These are phyloP conservation scores for Furcasterigmium sp. DNA, from an alignment of 2,329 filamentous ascomycete genomes.

Conservation along the genomic window DNA sequence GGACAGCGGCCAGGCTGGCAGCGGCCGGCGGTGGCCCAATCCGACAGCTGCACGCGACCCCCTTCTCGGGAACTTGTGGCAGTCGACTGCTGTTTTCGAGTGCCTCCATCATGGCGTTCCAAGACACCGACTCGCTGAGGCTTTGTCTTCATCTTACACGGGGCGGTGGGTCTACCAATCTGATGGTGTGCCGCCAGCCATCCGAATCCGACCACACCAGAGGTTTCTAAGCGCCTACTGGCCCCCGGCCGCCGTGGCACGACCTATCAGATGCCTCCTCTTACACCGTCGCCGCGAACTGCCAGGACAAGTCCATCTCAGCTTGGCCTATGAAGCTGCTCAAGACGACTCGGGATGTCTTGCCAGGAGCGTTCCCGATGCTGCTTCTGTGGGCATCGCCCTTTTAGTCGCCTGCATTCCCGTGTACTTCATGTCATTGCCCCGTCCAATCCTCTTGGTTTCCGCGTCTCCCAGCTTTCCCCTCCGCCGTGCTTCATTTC, in stretches of 20 bases:
- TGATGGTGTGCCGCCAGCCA: conserved; percentile 38
- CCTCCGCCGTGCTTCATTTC: conserved; percentile 3
- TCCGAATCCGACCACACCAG: conserved; percentile 33
- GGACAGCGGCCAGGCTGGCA: neutral
- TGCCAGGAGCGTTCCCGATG: neutral
- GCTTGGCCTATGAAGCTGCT: conserved; percentile 7
- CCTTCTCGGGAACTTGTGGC: conserved; percentile 32
- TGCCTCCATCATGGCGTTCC: conserved; percentile 33
- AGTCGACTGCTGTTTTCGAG: conserved; percentile 22
- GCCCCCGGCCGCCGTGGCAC: conserved; percentile 26
- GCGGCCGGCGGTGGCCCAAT: conserved; percentile 22
- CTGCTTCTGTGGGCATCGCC: neutral
- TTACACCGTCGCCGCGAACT: conserved; percentile 27
- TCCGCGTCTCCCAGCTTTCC: conserved; percentile 1
- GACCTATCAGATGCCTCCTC: conserved; percentile 36
- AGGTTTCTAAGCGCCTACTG: conserved; percentile 44
- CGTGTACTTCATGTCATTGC: neutral
- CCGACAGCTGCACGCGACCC: conserved; percentile 35
- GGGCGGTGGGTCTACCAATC: conserved; percentile 16
- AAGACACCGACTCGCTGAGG: conserved; percentile 42
- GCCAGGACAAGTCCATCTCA: conserved; percentile 10
- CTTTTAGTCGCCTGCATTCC: neutral
- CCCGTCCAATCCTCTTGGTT: neutral
- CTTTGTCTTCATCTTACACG: conserved; percentile 33
- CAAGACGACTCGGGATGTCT: neutral